Base-by-base conservation (phyloP, 768 basidiomycete genomes). In the Boletus sp. region DNA sequence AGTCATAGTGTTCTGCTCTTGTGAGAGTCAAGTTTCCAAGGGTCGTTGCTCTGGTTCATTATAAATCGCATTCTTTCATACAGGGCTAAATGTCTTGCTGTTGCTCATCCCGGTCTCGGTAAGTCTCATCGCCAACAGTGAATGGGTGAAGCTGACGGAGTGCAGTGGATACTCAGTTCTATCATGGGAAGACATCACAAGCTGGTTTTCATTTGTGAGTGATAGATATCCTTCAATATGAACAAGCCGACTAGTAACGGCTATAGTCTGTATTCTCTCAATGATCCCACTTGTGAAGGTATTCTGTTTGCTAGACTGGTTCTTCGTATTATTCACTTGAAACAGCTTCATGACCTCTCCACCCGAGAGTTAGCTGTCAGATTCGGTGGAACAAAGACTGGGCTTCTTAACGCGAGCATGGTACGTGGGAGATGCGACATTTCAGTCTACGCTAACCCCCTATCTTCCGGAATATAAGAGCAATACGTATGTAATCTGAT, bases 241-340 rank as follows among this genome's bases (percentile, higher is more conserved):
- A 40, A 32, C 33, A 34, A 25, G 4, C 48, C 33, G 5, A 11
- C 27, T 46, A n/a, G 49, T 29, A 6, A 39, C 15, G 10, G 10
- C 7, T 50, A 17, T 56, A 89, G 87, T 83, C 50, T 86, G 80
- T 55, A 76, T 85, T 57, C 70, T 89, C 27, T 80, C 87, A 10
- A 80, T 93, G 69, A 80, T 92, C 27, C 92, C 91, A 4, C 77
- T 92, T 29, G 89, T 91, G 47, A 85, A 87, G 73, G 87, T 87
- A 59, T 34, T 51, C 21, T 44, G 43, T 33, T 57, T 41, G 25
- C 39, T 21, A 19, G 1, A 19, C 37, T 21, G n/a, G 6, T n/a
- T 34, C 5, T 55, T 45, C 52, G 25, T 35, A 19, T 47, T 7
- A 42, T 23, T 66, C 34, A 63, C 21, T 4, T 47, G 8, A 17